Evolutionary conservation across 1,284 basidiomycete species (phyloP).

Genomic region (Puccinia polysora): DNA sequence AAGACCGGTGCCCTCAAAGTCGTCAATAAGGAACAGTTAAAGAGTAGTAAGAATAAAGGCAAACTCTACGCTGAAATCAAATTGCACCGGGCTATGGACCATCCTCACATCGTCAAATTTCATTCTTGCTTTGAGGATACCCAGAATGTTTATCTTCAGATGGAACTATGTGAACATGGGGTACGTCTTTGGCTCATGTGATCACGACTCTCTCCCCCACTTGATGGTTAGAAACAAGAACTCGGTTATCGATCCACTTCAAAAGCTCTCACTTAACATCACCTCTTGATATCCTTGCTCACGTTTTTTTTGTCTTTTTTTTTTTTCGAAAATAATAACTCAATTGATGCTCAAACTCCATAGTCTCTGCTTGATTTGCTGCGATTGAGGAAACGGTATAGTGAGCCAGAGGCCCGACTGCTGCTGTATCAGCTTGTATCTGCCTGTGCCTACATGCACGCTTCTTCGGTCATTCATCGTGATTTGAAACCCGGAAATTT

Average conservation of each 20-base stretch:
- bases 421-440: conserved; percentile 92
- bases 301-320: conserved; percentile 15
- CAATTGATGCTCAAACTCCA: too few relatives aligned
- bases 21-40: conserved; percentile 55
- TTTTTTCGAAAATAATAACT: neutral
- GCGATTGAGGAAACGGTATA: conserved; percentile 76
- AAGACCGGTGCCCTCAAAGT: conserved; percentile 55
- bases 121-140: conserved; percentile 93
- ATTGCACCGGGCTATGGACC: conserved; percentile 83
- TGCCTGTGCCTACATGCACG: conserved; percentile 95
- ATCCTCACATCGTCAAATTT: conserved; percentile 89
- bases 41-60: conserved; percentile 54
- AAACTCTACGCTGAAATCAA: conserved; percentile 97
- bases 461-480: conserved; percentile 82
- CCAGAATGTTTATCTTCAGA: conserved; percentile 92
- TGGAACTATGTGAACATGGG: conserved; percentile 86
- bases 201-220: too few relatives aligned
- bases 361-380: conserved; percentile 79
- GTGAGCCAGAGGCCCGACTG: conserved; percentile 86
- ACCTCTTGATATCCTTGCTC: too few relatives aligned
- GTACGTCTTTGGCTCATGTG: conserved; percentile 49
- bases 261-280: too few relatives aligned
- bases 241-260: too few relatives aligned
- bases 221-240: too few relatives aligned
- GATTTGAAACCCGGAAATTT: conserved; percentile 94